phyloP scores from a whole-genome alignment of 1,284 basidiomycete genomes.

The Retiboletus flavoniger region DNA sequence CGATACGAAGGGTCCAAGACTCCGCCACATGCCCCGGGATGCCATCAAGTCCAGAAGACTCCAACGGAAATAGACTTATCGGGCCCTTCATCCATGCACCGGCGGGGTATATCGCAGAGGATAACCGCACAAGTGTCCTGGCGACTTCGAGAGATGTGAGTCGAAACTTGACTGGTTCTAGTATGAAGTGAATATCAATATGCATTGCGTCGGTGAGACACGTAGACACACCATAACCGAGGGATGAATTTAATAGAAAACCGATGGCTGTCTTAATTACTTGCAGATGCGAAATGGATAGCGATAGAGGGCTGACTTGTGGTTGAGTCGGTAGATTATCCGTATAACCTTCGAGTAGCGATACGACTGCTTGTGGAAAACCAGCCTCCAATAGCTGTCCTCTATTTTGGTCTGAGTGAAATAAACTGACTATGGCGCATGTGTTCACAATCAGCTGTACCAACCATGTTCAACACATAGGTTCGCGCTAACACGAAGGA shows the following conservation, averaged over 20 bases:
- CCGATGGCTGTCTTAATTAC: slow-evolving; percentile 78
- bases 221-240: slow-evolving; percentile 64
- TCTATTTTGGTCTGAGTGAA: slow-evolving; percentile 60
- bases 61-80: slow-evolving; percentile 27
- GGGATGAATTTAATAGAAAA: slow-evolving; percentile 74
- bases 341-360: slow-evolving; percentile 67
- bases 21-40: slow-evolving; percentile 42
- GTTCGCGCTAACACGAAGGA: slow-evolving; percentile 75
- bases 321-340: slow-evolving; percentile 49
- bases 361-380: slow-evolving; percentile 63
- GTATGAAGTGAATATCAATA: slow-evolving; percentile 1
- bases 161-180: slow-evolving; percentile 70
- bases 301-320: slow-evolving; percentile 43
- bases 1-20: slow-evolving; percentile 63
- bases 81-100: slow-evolving; percentile 53
- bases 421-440: slow-evolving; percentile 1
- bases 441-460: slow-evolving; percentile 15
- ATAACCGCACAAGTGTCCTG: slow-evolving; percentile 64
- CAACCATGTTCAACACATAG: slow-evolving; percentile 78
- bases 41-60: slow-evolving; percentile 17
- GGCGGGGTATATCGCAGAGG: slow-evolving; percentile 67
- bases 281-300: slow-evolving; percentile 63
- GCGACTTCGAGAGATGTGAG: slow-evolving; percentile 67
- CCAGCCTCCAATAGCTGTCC: slow-evolving; percentile 64
- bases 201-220: neutral